phyloP scores from a whole-genome alignment of 768 basidiomycete species.

The Coprinopsis marcescibilis region DNA sequence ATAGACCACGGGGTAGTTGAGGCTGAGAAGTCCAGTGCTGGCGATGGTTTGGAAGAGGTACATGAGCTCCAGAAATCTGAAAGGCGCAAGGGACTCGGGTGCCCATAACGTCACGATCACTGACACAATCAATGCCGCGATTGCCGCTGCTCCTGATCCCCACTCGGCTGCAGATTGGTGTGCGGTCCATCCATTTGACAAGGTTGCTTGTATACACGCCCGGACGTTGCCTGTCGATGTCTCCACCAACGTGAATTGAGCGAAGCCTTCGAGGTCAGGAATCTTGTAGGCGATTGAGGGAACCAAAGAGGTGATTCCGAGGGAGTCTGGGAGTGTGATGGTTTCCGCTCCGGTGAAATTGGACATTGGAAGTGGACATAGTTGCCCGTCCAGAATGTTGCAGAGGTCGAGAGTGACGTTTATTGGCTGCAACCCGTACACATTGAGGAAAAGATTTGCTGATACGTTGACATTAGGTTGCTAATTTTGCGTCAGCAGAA shows the following conservation, averaged over 20 bases:
- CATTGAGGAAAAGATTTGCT: conserved; percentile 76
- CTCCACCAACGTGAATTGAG: conserved; percentile 68
- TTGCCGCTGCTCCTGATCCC: conserved; percentile 60
- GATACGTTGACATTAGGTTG: conserved; percentile 73
- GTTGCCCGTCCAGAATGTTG: conserved; percentile 63
- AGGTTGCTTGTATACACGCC: conserved; percentile 87
- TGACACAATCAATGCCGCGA: conserved; percentile 63
- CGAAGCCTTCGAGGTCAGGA: conserved; percentile 89
- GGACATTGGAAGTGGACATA: conserved; percentile 80
- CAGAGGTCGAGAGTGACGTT: conserved; percentile 90
- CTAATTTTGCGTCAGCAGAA: conserved; percentile 31
- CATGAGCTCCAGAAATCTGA: conserved; percentile 76
- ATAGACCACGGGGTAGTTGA: conserved; percentile 87
- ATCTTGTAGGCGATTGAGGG: conserved; percentile 80
- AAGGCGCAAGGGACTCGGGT: conserved; percentile 56
- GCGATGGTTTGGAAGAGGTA: conserved; percentile 84
- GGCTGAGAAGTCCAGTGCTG: conserved; percentile 67
- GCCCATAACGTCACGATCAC: conserved; percentile 19
- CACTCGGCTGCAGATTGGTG: conserved; percentile 73
- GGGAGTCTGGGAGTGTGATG: conserved; percentile 53
- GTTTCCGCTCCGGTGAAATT: conserved; percentile 84
- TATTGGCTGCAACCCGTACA: conserved; percentile 80
- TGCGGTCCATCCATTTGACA: conserved; percentile 87
- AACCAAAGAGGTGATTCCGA: conserved; percentile 51
- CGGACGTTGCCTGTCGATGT: conserved; percentile 65